Base-by-base conservation (phyloP, 148 eudicot genomes). In the Chenopodium berlandieri region DNA sequence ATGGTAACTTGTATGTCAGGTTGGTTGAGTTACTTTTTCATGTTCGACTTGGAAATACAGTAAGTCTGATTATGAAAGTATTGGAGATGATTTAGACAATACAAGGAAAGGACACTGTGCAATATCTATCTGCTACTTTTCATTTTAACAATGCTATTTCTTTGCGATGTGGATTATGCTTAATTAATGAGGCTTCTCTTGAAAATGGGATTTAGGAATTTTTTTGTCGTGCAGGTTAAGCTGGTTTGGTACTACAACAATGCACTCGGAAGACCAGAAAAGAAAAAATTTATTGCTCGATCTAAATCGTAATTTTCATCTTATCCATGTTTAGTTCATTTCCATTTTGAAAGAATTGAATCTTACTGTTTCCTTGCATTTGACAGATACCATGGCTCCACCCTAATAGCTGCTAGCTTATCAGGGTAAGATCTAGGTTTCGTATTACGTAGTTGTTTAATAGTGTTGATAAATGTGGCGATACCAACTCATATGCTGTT, bases 211-310 rank as follows among this genome's bases (percentile, higher is more conserved):
- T 80, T n/a, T 22, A 34, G 14, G 47, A 40, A 27, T 80, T 77
- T 62, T 54, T 68, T 75, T 83, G 52, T 52, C 37, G 81, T 87
- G 86, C 83, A 96, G 99, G 99, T 96, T 85, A 96, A 96, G 90
- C 88, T 96, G 81, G 99, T 96, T 40, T 96, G 99, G 99, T 96
- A 96, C 74, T 96, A 96, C 84, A 92, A 96, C 85, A 96, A 96
- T 85, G 99, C 99, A 66, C 94, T 94, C 73, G 98, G 99, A 79
- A 90, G 97, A 86, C 99, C 99, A 78, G 85, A 91, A 71, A 96
- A 96, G 88, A 96, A 96, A 87, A 96, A 96, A 82, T 92, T 96
- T 73, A 96, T 96, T 58, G 97, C 99, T 76, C 94, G 98, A 80
- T 34, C 87, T 64, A 96, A 92, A 96, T 84, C 99, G 99, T 96